Percentiles rank a stretch among this genome's conserved stretches.
Evolutionary conservation across 306 rosid genomes (phyloP).

Genomic region (Vigna unguiculata): DNA sequence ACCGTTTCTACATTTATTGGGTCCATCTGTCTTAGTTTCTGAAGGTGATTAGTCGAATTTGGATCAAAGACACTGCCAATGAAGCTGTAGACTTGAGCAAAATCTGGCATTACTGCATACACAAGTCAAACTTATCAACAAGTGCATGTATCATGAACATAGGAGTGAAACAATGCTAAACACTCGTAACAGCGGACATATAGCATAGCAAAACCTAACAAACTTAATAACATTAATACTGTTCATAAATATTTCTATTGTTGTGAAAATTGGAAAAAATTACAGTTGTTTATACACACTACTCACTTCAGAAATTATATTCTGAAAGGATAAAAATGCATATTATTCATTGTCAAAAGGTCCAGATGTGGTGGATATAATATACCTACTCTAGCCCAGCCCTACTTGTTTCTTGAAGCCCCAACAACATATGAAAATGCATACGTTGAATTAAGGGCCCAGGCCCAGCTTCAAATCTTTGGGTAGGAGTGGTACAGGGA

Average conservation of each 20-base stretch:
- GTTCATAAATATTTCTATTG: not conserved
- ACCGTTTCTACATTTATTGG: constrained; percentile 89
- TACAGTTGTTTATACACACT: constrained; percentile 2
- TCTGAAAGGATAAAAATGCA: not conserved
- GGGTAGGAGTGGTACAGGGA: not conserved
- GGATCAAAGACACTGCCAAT: constrained; percentile 93
- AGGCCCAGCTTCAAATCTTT: not conserved
- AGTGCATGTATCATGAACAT: constrained; percentile 33
- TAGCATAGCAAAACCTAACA: constrained; percentile 6
- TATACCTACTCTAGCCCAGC: constrained; percentile 7
- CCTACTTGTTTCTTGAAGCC: constrained; percentile 12
- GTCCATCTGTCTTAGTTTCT: constrained; percentile 80
- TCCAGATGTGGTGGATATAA: constrained; percentile 3
- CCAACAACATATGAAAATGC: not conserved
- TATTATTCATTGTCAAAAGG: not conserved
- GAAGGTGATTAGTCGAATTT: constrained; percentile 64
- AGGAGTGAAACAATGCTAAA: not conserved
- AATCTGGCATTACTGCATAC: constrained; percentile 81
- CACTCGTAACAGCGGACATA: constrained; percentile 3
- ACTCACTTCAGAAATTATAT: constrained; percentile 4
- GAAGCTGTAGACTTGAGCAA: constrained; percentile 81
- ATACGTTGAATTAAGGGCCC: constrained; percentile 10
- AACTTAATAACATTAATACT: constrained; percentile 11
- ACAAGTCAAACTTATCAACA: constrained; percentile 35
- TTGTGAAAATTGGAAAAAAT: not conserved